Percentiles rank a stretch among this genome's conserved stretches.
phyloP scores from a whole-genome alignment of 1,284 basidiomycete genomes.

The Moniliophthora roreri region DNA sequence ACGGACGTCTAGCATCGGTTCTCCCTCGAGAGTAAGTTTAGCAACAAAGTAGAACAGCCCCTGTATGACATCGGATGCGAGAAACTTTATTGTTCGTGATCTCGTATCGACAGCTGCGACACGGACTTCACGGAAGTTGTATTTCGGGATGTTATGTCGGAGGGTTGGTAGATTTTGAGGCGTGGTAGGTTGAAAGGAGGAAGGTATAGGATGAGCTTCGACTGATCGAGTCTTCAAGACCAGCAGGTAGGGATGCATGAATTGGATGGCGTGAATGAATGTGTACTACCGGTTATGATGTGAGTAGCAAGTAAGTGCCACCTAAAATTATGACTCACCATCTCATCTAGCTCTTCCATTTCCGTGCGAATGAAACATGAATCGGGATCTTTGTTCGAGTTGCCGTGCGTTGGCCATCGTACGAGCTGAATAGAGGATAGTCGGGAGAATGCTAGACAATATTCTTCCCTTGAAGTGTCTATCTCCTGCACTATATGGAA shows the following conservation, averaged over 20 bases:
- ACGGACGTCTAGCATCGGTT: constrained; percentile 27
- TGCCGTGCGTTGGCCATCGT: constrained; percentile 25
- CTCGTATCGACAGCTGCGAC: constrained; percentile 32
- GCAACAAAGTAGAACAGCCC: constrained; percentile 51
- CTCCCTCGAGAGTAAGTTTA: constrained; percentile 21
- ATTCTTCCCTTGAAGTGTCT: constrained; percentile 24
- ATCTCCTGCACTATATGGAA: constrained; percentile 33
- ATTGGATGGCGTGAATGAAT: constrained; percentile 42
- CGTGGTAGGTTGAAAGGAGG: constrained; percentile 11
- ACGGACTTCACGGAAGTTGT: constrained; percentile 42
- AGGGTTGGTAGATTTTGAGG: constrained; percentile 19
- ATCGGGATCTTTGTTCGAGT: not conserved
- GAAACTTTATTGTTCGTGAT: constrained; percentile 32
- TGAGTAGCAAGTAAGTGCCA: constrained; percentile 1
- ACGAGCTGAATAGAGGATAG: constrained; percentile 30
- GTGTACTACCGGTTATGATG: constrained; percentile 42
- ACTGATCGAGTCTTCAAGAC: constrained; percentile 50
- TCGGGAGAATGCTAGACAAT: constrained; percentile 31
- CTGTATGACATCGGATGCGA: constrained; percentile 52
- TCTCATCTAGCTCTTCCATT: constrained; percentile 30
- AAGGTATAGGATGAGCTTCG: constrained; percentile 41
- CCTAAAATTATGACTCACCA: constrained; percentile 23
- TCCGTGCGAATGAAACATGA: constrained; percentile 17
- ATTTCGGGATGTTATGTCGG: constrained; percentile 30
- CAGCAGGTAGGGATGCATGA: constrained; percentile 47